A percentile compares a stretch with the other conserved stretches of the same genome.
Conservation (phyloP, 305 asterid genomes). For the Ilex paraguariensis region DNA sequence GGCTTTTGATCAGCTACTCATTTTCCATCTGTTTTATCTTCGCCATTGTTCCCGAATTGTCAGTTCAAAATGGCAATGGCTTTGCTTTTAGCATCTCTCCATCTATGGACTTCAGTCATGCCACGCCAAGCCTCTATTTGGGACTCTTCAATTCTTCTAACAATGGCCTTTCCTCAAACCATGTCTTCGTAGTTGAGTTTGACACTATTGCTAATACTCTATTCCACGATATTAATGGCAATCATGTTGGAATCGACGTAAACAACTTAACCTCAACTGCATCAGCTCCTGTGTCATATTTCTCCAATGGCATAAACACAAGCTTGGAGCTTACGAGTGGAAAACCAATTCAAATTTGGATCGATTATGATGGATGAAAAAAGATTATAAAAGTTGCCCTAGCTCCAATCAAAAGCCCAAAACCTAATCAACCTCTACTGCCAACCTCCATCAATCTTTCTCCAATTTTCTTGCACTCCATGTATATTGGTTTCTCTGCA, state of each 20-base stretch:
- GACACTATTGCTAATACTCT: neutral
- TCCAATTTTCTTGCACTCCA: neutral
- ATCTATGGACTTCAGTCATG: neutral
- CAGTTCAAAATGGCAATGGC: neutral
- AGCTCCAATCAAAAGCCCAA: neutral
- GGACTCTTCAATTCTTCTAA: neutral
- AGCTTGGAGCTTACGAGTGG: neutral
- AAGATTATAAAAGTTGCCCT: neutral
- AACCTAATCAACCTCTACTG: neutral
- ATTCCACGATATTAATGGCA: neutral
- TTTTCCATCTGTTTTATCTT: neutral
- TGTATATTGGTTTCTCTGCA: slow-evolving; percentile 4
- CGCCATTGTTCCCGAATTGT: neutral
- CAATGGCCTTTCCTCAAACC: too few relatives aligned
- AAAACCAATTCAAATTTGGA: neutral
- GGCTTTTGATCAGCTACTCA: neutral
- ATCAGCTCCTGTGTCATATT: neutral
- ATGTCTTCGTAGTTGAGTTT: neutral
- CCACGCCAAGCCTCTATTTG: neutral
- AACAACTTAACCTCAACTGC: neutral
- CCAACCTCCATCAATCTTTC: neutral
- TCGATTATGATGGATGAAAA: neutral
- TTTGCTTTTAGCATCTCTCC: neutral
- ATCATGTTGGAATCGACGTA: slow-evolving; percentile 3
- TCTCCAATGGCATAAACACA: neutral